Evolutionary conservation across 2,329 filamentous ascomycete genomes (phyloP).

Genomic region (Monilinia laxa): DNA sequence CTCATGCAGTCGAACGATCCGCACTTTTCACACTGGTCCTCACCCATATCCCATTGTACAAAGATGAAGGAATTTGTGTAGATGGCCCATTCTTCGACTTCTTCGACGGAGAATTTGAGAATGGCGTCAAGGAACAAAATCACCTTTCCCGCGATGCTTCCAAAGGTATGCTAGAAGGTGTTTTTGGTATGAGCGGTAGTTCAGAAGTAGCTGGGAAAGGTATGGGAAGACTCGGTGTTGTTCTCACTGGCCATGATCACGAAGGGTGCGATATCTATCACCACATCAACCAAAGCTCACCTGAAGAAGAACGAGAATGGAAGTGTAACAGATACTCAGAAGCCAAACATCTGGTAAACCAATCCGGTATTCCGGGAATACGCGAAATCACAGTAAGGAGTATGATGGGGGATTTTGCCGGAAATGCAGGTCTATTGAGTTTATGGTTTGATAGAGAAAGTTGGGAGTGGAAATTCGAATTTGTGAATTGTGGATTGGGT

Average conservation of each 20-base stretch:
- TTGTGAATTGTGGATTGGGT: conserved; percentile 74
- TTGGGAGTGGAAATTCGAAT: conserved; percentile 81
- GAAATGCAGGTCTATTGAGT: conserved; percentile 84
- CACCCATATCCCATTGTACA: conserved; percentile 90
- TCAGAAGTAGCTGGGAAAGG: conserved; percentile 58
- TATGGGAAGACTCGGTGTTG: conserved; percentile 68
- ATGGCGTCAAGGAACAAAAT: conserved; percentile 85
- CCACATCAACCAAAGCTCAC: conserved; percentile 64
- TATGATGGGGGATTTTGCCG: conserved; percentile 98
- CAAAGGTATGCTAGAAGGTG: conserved; percentile 74
- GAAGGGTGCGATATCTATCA: conserved; percentile 90
- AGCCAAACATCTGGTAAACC: conserved; percentile 44
- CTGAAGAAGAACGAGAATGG: conserved; percentile 33
- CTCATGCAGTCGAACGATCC: conserved; percentile 58
- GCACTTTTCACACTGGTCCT: conserved; percentile 79
- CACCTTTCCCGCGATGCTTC: conserved; percentile 74
- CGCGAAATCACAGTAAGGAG: conserved; percentile 91
- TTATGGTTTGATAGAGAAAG: conserved; percentile 78
- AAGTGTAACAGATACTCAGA: conserved; percentile 50
- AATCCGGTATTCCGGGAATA: conserved; percentile 58
- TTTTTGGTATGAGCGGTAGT: conserved; percentile 75
- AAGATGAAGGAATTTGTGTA: conserved; percentile 75
- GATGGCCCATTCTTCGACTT: conserved; percentile 84
- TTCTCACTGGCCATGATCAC: conserved; percentile 94
- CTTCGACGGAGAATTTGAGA: conserved; percentile 62